These are phyloP conservation scores for Tetracladium setigerum DNA, from an alignment of 495 filamentous ascomycete genomes.

Conservation along the genomic window DNA sequence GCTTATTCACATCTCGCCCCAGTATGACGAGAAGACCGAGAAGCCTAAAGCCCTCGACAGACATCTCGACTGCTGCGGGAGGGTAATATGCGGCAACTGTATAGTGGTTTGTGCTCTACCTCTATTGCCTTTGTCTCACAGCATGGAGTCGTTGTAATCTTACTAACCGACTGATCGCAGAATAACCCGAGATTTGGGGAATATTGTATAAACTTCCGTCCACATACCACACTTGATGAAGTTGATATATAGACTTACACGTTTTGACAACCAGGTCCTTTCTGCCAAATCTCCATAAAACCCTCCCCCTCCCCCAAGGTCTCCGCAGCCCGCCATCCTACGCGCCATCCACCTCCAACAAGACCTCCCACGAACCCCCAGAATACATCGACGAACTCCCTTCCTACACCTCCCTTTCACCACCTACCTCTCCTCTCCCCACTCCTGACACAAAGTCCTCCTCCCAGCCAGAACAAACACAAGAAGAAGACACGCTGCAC, in stretches of 20 bases:
- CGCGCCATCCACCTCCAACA: conserved; percentile 23
- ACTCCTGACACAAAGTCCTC: conserved; percentile 21
- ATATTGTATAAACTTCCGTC: conserved; percentile 51
- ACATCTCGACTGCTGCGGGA: conserved; percentile 53
- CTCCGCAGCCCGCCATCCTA: conserved; percentile 53
- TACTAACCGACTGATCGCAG: conserved; percentile 23
- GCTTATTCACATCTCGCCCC: conserved; percentile 36
- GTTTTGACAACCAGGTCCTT: conserved; percentile 30
- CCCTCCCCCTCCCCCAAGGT: conserved; percentile 46
- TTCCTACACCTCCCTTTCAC: conserved; percentile 27
- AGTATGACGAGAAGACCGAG: conserved; percentile 42
- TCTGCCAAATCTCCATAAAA: conserved; percentile 44
- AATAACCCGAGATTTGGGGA: conserved; percentile 58
- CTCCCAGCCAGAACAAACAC: conserved; percentile 3
- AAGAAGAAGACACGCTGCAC: conserved; percentile 52
- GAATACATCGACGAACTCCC: conserved; percentile 29
- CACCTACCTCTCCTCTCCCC: conserved; percentile 20
- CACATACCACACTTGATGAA: neutral
- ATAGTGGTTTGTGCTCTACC: conserved; percentile 38
- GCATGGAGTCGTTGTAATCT: conserved; percentile 1
- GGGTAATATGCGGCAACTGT: conserved; percentile 62
- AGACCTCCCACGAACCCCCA: conserved; percentile 19
- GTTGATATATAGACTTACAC: too few species aligned
- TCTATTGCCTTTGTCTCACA: neutral
- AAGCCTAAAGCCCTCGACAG: conserved; percentile 45